These are phyloP conservation scores for Avena insularis DNA, from an alignment of 176 grass and related monocot genomes.

Conservation along the genomic window DNA sequence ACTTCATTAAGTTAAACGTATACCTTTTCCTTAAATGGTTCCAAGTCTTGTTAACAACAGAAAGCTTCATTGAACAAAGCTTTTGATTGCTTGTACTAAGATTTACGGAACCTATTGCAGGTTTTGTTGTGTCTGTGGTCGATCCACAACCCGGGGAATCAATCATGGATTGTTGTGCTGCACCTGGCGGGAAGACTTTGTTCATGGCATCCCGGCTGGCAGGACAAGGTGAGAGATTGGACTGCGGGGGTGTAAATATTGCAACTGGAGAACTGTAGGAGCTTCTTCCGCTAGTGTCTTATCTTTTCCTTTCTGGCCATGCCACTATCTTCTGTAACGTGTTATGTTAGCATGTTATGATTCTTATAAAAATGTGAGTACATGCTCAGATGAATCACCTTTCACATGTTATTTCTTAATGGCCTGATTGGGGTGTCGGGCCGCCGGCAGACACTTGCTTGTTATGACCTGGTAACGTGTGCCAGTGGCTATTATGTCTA, in stretches of 20 bases:
- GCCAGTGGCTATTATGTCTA: background rate
- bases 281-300: slow-evolving; percentile 4
- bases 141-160: slow-evolving; percentile 87
- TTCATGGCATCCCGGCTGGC: slow-evolving; percentile 85
- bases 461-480: slow-evolving; percentile 27
- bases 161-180: slow-evolving; percentile 94
- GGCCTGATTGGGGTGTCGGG: slow-evolving; percentile 5
- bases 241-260: slow-evolving; percentile 28
- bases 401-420: slow-evolving; percentile 19
- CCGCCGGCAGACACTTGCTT: background rate
- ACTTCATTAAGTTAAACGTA: slow-evolving; percentile 24
- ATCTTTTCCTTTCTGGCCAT: slow-evolving; percentile 22
- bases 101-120: slow-evolving; percentile 51
- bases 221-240: slow-evolving; percentile 66
- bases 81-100: slow-evolving; percentile 33
- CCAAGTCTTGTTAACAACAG: slow-evolving; percentile 3
- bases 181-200: slow-evolving; percentile 91
- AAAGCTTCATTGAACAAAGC: slow-evolving; percentile 25
- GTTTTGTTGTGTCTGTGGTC: slow-evolving; percentile 86
- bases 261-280: slow-evolving; percentile 15
- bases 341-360: background rate
- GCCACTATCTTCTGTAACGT: background rate
- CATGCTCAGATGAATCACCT: slow-evolving; percentile 29
- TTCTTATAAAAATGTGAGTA: background rate
- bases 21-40: slow-evolving; percentile 19